Evolutionary conservation across 176 grass and related monocot species (phyloP), one percentile per base, ranked within the genome.

Genomic region (Triticum monococcum): DNA sequence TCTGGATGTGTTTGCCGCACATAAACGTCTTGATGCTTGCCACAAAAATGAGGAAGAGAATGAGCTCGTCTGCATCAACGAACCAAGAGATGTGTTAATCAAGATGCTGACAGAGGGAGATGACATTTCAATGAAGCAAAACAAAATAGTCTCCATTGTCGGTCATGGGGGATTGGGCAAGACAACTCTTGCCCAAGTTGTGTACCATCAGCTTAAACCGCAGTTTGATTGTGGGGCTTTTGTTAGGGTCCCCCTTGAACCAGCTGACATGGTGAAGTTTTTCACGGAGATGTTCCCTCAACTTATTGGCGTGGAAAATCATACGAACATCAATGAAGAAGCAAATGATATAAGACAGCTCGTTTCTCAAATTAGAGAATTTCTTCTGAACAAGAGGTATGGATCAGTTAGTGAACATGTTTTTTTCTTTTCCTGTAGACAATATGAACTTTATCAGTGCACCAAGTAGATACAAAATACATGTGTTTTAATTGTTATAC

Each of bases 141-240:
- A 40, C 20, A 72, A 60, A 14, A 37, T 24, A 22, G 31, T 70
- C 3, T 72, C 30, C 20, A 35, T 72, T 35, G 40, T 70, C 1
- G 80, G 80, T 12, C 8, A 60, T 28, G 64, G 9, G 23, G 80
- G 80, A 31, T 57, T 54, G 5, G 80, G 80, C 38, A 83, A 83
- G 80, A 83, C 80, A 12, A 37, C 80, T 18, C 75, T 78, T 57
- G 75, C 75, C 17, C 56, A 12, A 0, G 7, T n/a, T 4, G 52
- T 60, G 30, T 78, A 61, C 10, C 16, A 7, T 4, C 11, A 8
- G 17, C 50, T 78, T 22, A 60, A 23, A 17, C 4, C 8, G 1
- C 24, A 60, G 12, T 78, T 60, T 18, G 52, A 78, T 23, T 78
- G 50, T 2, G 5, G 0, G 2, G 50, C 38, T 75, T 75, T 75